These are phyloP conservation scores for Naumovozyma baii DNA, from an alignment of 805 yeast genomes.

Conservation along the genomic window DNA sequence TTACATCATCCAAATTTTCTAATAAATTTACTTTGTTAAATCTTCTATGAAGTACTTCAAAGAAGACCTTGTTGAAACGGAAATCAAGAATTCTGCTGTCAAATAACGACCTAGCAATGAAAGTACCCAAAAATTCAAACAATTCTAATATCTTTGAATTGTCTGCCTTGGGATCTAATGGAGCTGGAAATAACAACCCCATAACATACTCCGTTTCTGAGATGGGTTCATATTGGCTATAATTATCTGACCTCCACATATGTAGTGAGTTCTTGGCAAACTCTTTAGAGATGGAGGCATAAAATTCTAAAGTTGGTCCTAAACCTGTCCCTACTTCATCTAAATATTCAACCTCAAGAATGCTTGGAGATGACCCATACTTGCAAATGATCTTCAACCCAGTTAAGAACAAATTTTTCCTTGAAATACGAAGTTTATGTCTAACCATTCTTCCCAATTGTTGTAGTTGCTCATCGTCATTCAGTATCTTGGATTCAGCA, in stretches of 20 bases:
- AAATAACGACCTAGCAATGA: slow-evolving; percentile 75
- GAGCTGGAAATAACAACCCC: slow-evolving; percentile 68
- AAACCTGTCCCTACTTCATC: slow-evolving; percentile 94
- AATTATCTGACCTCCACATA: slow-evolving; percentile 57
- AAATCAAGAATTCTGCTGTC: slow-evolving; percentile 87
- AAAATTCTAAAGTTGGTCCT: slow-evolving; percentile 93
- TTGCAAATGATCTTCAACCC: slow-evolving; percentile 69
- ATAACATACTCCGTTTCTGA: slow-evolving; percentile 33
- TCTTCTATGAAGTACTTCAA: slow-evolving; percentile 41
- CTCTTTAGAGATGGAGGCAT: slow-evolving; percentile 68
- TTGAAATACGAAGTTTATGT: slow-evolving; percentile 68
- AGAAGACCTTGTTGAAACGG: slow-evolving; percentile 61
- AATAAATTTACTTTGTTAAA: slow-evolving; percentile 6
- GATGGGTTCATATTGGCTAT: no score
- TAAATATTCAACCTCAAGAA: slow-evolving; percentile 76
- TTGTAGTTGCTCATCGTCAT: slow-evolving; percentile 19
- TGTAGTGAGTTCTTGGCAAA: slow-evolving; percentile 47
- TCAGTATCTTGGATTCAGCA: slow-evolving; percentile 29
- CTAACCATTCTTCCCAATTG: slow-evolving; percentile 68
- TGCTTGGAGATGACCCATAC: slow-evolving; percentile 71
- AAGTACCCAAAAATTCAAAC: slow-evolving; percentile 66
- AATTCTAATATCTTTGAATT: slow-evolving; percentile 38
- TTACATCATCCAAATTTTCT: slow-evolving; percentile 3
- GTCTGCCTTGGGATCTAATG: slow-evolving; percentile 34
- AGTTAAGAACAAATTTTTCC: slow-evolving; percentile 61